Base-by-base conservation (phyloP, 129 eudicot species). In the Deinandra increscens region DNA sequence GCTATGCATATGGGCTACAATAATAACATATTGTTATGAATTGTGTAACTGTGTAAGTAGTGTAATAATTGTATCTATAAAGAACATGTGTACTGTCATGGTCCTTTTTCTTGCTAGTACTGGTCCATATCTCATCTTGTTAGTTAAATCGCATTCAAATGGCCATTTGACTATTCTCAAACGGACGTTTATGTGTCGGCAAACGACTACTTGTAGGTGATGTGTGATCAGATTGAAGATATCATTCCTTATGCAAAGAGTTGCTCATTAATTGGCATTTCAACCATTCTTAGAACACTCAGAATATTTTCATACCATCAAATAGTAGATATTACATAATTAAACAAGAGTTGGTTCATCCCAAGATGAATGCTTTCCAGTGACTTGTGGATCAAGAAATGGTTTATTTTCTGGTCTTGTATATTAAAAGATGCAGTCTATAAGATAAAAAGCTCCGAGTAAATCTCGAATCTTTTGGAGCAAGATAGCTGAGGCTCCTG, bases 401-500 rank as follows among this genome's bases (percentile, higher is more conserved):
- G 61, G 1, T 36, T 36, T 59, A 66, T 42, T 66, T 54, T 17
- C 6, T 58, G 26, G 55, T 58, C 19, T 9, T 44, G 9, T 41
- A 15, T 22, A 36, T 9, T 9, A 54, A 45, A 17, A 26, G 49
- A 66, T 8, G 9, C 50, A 55, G 34, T 36, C 63, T 80, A 89
- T 50, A 89, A 29, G 23, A 31, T 66, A 43, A 86, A 51, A 41
- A 58, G 72, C 81, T 69, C 79, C 0, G 86, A 81, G 86, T 77
- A 70, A 72, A 89, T 84, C 69, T 86, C 87, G 33, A 89, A 86
- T 63, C 65, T 73, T 74, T 66, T 80, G 43, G 89, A 70, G 54
- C 83, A 68, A 4, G 92, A 81, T 29, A 89, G 64, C 36, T 70
- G 92, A 75, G 96, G 92, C 70, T 79, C 89, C 96, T 89, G 62